Evolutionary conservation across 192 early-diverging fungal genomes (phyloP).

Genomic region (Coemansia reversa): DNA sequence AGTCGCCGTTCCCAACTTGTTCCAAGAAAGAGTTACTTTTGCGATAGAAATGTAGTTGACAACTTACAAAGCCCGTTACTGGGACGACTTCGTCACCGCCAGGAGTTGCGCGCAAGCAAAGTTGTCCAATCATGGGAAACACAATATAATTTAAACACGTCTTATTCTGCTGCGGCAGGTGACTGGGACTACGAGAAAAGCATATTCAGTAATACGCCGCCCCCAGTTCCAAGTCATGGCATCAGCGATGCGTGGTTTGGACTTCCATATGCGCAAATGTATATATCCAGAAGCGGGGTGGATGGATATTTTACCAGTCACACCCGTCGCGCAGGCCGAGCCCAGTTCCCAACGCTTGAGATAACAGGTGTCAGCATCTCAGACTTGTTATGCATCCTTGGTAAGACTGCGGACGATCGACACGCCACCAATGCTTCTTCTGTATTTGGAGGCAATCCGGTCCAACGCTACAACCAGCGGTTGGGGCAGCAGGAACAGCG

Average conservation of each 20-base stretch:
- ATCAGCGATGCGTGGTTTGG: conserved; percentile 30
- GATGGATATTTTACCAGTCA: neutral
- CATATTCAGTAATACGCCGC: conserved; percentile 28
- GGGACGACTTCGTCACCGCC: too few species aligned
- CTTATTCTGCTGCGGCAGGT: too few species aligned
- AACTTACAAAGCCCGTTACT: too few species aligned
- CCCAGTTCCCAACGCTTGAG: conserved; percentile 17
- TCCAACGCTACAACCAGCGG: conserved; percentile 7
- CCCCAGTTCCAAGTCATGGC: conserved; percentile 4
- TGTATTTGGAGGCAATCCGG: conserved; percentile 12
- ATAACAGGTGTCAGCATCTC: conserved; percentile 22
- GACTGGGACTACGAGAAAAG: too few species aligned
- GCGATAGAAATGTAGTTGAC: too few species aligned
- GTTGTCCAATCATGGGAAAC: too few species aligned
- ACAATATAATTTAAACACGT: too few species aligned
- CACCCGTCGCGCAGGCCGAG: conserved; percentile 38
- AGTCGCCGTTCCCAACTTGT: too few species aligned
- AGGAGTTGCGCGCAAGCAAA: too few species aligned
- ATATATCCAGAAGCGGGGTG: neutral
- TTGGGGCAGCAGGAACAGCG: neutral
- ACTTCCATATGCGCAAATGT: conserved; percentile 35
- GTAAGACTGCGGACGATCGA: conserved; percentile 9
- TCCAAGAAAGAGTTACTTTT: too few species aligned
- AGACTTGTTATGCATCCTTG: conserved; percentile 17
- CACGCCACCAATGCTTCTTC: neutral